Percentiles rank a stretch among this genome's conserved stretches.
These are phyloP conservation scores for Picea glauca DNA, from an alignment of 75 land plant species.

Conservation along the genomic window DNA sequence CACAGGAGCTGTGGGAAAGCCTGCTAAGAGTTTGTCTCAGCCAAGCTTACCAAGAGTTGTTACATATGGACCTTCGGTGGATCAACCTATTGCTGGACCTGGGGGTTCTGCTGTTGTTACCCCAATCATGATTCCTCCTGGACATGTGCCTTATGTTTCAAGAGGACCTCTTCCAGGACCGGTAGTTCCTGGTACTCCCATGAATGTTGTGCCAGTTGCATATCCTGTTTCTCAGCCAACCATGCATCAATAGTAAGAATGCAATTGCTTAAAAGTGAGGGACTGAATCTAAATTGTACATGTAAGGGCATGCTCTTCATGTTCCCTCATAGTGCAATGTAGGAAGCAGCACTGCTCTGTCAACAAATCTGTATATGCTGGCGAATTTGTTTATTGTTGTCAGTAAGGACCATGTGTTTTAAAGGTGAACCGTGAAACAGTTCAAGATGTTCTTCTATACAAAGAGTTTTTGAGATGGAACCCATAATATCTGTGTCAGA, in stretches of 20 bases:
- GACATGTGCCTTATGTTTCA: conserved; percentile 39
- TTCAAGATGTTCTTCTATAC: neutral
- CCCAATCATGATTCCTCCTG: conserved; percentile 33
- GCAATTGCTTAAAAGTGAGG: neutral
- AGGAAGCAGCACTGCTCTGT: neutral
- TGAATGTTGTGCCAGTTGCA: conserved; percentile 40
- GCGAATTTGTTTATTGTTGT: neutral
- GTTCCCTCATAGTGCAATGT: neutral
- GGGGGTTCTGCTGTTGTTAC: conserved; percentile 73
- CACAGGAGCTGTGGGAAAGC: conserved; percentile 32
- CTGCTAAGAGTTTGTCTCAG: conserved; percentile 29
- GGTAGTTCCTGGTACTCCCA: conserved; percentile 56
- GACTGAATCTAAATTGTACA: conserved; percentile 1
- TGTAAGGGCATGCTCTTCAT: neutral
- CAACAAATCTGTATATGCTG: neutral
- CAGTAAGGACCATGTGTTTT: neutral
- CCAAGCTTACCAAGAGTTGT: conserved; percentile 27
- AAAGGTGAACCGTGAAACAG: conserved; percentile 3
- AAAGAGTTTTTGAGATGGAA: conserved; percentile 1
- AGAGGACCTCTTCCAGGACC: conserved; percentile 45
- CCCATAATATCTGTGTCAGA: neutral
- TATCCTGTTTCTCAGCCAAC: conserved; percentile 53
- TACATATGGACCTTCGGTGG: conserved; percentile 47
- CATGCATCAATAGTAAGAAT: conserved; percentile 32
- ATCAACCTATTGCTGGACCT: conserved; percentile 61